A percentile compares a stretch with the other conserved stretches of the same genome.
Evolutionary conservation across 495 filamentous ascomycete genomes (phyloP).

Genomic region (Penicillium goetzii): DNA sequence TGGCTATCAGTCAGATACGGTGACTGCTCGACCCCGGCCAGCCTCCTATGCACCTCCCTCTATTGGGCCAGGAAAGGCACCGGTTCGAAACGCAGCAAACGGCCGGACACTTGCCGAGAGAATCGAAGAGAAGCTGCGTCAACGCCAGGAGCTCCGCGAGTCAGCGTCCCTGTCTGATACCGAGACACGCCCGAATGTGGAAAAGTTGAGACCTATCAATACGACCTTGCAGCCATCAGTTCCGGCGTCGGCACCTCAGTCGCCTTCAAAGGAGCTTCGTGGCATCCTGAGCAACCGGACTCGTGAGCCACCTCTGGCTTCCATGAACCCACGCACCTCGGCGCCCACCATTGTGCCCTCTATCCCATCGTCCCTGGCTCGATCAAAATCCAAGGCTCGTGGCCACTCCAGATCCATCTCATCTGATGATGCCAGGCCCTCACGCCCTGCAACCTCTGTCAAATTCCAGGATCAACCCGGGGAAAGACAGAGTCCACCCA

Average conservation of each 20-base stretch:
- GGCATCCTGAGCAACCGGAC: slow-evolving; percentile 5
- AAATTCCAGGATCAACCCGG: slow-evolving; percentile 18
- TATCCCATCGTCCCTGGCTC: slow-evolving; percentile 10
- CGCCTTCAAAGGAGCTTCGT: slow-evolving; percentile 15
- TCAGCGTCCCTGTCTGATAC: slow-evolving; percentile 24
- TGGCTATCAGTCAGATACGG: slow-evolving; percentile 38
- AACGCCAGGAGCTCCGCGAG: slow-evolving; percentile 35
- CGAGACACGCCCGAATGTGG: slow-evolving; percentile 14
- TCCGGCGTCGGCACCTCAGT: slow-evolving; percentile 10
- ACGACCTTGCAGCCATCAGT: background rate
- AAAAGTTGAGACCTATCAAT: slow-evolving; percentile 11
- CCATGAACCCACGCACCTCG: slow-evolving; percentile 17
- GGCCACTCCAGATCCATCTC: slow-evolving; percentile 15
- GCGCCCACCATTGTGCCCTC: slow-evolving; percentile 12
- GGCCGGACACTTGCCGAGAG: slow-evolving; percentile 39
- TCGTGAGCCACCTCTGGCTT: slow-evolving; percentile 6
- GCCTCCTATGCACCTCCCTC: slow-evolving; percentile 10
- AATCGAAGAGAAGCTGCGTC: slow-evolving; percentile 43
- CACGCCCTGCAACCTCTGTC: slow-evolving; percentile 18
- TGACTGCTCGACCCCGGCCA: slow-evolving; percentile 18
- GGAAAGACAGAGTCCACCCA: slow-evolving; percentile 8
- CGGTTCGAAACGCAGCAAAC: slow-evolving; percentile 9
- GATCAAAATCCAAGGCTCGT: slow-evolving; percentile 23
- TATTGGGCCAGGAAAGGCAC: background rate
- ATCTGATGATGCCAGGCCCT: slow-evolving; percentile 18